Conservation (phyloP, 306 rosid genomes). For the Luffa acutangula region DNA sequence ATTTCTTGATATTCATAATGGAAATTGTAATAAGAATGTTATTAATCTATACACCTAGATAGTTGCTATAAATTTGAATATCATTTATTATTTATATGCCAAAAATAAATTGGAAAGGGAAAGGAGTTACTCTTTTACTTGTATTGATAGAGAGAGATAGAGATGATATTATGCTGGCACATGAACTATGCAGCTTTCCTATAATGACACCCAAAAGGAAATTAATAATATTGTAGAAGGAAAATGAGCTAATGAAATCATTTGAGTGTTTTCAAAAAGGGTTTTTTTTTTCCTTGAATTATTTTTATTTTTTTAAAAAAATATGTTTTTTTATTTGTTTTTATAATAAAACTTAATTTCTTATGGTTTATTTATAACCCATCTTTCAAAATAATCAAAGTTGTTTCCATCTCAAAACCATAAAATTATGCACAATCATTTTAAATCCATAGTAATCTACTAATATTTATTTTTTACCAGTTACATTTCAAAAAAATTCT, state of each 20-base stretch:
- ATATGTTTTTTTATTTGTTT: too few species aligned
- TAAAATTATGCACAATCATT: neutral
- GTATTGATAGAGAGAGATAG: neutral
- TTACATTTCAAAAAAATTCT: too few species aligned
- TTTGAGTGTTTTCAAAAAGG: too few species aligned
- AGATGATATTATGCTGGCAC: neutral
- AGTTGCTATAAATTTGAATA: neutral
- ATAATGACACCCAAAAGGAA: neutral
- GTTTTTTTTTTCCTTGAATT: too few species aligned
- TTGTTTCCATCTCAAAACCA: neutral
- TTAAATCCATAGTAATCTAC: neutral
- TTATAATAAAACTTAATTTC: too few species aligned
- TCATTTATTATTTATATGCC: constrained; percentile 6
- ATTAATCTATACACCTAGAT: constrained; percentile 1
- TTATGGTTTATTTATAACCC: too few species aligned
- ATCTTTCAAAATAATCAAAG: too few species aligned
- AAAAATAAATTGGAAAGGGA: neutral
- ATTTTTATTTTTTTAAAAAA: neutral
- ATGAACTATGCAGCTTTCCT: neutral
- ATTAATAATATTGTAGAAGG: neutral
- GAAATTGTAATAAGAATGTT: neutral
- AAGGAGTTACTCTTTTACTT: constrained; percentile 2
- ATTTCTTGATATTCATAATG: neutral
- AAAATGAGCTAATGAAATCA: neutral
- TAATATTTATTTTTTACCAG: too few species aligned